Evolutionary conservation across 2,329 filamentous ascomycete species (phyloP).

Genomic region (Talaromyces albobiverticillius): DNA sequence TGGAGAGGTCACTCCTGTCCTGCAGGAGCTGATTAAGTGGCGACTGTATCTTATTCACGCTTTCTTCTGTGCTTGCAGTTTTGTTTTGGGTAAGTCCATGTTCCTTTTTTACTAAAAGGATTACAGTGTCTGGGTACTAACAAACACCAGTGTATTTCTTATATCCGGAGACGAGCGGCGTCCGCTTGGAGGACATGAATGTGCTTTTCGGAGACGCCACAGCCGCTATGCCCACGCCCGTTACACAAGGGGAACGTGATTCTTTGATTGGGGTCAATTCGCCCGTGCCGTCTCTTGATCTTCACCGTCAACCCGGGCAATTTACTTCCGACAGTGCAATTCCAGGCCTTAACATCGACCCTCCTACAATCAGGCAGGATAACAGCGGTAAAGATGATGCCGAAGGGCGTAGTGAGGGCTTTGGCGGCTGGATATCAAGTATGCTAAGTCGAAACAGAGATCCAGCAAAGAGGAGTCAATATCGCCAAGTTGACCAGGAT

Average conservation of each 20-base stretch:
- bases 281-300: conserved; percentile 73
- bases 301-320: conserved; percentile 50
- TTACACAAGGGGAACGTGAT: conserved; percentile 73
- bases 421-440: conserved; percentile 68
- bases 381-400: conserved; percentile 48
- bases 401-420: conserved; percentile 48
- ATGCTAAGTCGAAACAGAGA: conserved; percentile 56
- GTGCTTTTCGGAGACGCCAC: conserved; percentile 89
- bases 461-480: conserved; percentile 36
- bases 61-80: conserved; percentile 93
- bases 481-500: conserved; percentile 47
- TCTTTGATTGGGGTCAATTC: conserved; percentile 75
- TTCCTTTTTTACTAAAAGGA: not conserved
- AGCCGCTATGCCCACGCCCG: conserved; percentile 75
- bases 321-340: conserved; percentile 66
- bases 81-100: conserved; percentile 78
- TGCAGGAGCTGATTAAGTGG: conserved; percentile 92
- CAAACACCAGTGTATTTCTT: conserved; percentile 77
- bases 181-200: conserved; percentile 96
- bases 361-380: conserved; percentile 59
- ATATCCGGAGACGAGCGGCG: conserved; percentile 94
- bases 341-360: conserved; percentile 77
- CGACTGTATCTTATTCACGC: conserved; percentile 91
- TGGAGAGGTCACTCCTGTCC: conserved; percentile 87
- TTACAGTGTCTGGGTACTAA: conserved; percentile 1